Percentiles rank a stretch among this genome's conserved stretches.
Conservation (phyloP, 441 rosid species). For the Brassica hybrid region DNA sequence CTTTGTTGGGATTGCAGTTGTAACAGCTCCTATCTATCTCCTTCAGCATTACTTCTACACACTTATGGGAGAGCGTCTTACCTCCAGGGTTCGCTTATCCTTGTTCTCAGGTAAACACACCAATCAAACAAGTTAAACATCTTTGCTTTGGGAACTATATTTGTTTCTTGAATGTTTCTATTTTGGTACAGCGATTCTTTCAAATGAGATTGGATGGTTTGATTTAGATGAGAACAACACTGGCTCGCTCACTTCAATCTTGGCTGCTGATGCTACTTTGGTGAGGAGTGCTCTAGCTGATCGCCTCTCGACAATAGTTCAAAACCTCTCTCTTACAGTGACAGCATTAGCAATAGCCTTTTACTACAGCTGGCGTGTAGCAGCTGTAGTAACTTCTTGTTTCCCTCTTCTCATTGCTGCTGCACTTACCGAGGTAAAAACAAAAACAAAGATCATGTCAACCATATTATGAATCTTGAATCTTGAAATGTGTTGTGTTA, state of each 20-base stretch:
- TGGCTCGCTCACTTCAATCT: conserved; percentile 65
- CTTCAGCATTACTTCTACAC: conserved; percentile 83
- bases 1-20: conserved; percentile 53
- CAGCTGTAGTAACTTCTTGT: conserved; percentile 74
- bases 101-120: conserved; percentile 73
- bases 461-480: neutral
- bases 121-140: neutral
- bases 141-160: neutral
- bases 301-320: conserved; percentile 78
- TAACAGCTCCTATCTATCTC: conserved; percentile 69
- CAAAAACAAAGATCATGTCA: neutral
- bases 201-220: conserved; percentile 83
- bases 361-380: conserved; percentile 74
- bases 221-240: conserved; percentile 77
- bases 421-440: conserved; percentile 69
- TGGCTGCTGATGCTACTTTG: conserved; percentile 83
- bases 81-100: conserved; percentile 72
- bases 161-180: conserved; percentile 2
- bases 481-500: neutral
- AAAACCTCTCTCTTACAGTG: conserved; percentile 70
- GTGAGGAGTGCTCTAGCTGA: conserved; percentile 83
- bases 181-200: conserved; percentile 65
- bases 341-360: conserved; percentile 81
- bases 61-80: conserved; percentile 83
- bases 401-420: conserved; percentile 84